A percentile compares a stretch with the other conserved stretches of the same genome.
These are phyloP conservation scores for Calycina herbarum DNA, from an alignment of 2,329 filamentous ascomycete species.

Conservation along the genomic window DNA sequence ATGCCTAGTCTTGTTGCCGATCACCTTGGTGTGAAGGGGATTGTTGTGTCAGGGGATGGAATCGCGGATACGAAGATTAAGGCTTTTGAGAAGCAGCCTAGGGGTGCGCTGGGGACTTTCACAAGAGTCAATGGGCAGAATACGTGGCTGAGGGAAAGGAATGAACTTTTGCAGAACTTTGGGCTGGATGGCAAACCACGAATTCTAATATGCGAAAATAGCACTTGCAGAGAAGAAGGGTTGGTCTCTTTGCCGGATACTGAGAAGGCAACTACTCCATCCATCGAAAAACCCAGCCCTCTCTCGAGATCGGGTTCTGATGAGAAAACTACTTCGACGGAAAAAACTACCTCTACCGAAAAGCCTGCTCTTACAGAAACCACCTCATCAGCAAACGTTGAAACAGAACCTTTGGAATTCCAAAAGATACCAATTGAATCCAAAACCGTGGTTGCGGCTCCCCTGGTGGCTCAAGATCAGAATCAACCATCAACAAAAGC, in stretches of 20 bases:
- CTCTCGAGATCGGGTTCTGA: not conserved
- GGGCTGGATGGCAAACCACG: conserved; percentile 41
- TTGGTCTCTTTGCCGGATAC: not conserved
- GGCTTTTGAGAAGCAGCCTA: conserved; percentile 35
- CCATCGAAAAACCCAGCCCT: not conserved
- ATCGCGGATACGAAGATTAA: conserved; percentile 34
- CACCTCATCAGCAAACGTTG: not conserved
- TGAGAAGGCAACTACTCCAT: not conserved
- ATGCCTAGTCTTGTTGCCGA: conserved; percentile 74
- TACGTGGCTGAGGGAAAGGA: conserved; percentile 53
- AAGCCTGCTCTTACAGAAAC: not conserved
- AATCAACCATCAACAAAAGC: not conserved
- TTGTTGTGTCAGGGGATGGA: conserved; percentile 47
- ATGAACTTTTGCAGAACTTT: conserved; percentile 41
- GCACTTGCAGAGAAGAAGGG: conserved; percentile 45
- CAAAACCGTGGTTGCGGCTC: not conserved
- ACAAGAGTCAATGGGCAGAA: conserved; percentile 38
- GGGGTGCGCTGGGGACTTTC: conserved; percentile 32
- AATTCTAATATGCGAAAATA: conserved; percentile 49
- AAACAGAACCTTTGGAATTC: not conserved
- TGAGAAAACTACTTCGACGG: not conserved
- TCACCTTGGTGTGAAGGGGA: conserved; percentile 62
- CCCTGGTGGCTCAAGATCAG: not conserved
- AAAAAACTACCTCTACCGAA: not conserved
- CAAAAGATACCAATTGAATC: not conserved